Evolutionary conservation across 2,329 filamentous ascomycete genomes (phyloP), one percentile per base, ranked within the genome.

Genomic region (Hymenoscyphus fraxineus): DNA sequence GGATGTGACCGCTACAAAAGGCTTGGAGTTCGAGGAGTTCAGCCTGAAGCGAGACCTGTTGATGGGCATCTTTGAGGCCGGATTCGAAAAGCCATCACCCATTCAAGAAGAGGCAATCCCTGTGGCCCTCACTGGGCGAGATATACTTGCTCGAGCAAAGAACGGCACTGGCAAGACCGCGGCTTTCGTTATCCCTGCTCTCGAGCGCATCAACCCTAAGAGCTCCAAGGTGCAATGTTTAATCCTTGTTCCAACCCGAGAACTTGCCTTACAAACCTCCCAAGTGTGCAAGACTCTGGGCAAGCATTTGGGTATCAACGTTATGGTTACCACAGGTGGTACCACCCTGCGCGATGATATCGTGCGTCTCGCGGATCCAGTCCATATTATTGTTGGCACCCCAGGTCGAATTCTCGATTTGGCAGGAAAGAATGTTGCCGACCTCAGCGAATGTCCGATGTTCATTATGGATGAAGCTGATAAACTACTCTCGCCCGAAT

Each of bases 401-500:
- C 95, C 95, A 40, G 95, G 95, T 69, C 88, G 95, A 82, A 97
- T 99, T 73, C 86, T 98, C 68, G 95, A 99, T 81, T 82, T 99
- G 71, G 94, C 95, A 65, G 93, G 93, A 77, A 98, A 99, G 81
- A 93, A 91, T 69, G 93, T 99, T 66, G 95, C 95, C 68, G 95
- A 99, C 78, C 85, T 99, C 59, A 96, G 93, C 73, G 90, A 96
- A 80, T 98, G 95, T 77, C 90, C 93, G 73, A 98, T 96, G 75
- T 99, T 99, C 77, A 92, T 99, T 80, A 99, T 99, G 95, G 95
- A 99, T 75, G 95, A 99, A 78, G 95, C 95, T 63, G 95, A 99
- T 80, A 99, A 99, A 82, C 88, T 99, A 66, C 85, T 99, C 60
- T 99, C 95, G 6, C 87, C 92, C 65, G 95, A 99, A 77, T 99